Evolutionary conservation across 1,284 basidiomycete genomes (phyloP).

Genomic region (Ceratobasidium sp.): DNA sequence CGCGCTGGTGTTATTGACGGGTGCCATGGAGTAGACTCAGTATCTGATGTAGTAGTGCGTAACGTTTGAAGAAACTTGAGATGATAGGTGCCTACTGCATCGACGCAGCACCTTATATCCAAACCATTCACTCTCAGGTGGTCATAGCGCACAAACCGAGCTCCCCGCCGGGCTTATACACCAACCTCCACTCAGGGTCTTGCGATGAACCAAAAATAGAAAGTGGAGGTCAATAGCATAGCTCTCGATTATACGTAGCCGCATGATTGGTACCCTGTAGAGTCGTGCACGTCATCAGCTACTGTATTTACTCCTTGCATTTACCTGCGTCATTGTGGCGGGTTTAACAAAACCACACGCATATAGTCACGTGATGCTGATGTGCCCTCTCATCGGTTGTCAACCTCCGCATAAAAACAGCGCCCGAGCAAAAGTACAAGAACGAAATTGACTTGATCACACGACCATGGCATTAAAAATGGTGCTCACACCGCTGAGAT

Average conservation of each 20-base stretch:
- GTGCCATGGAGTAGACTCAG: constrained; percentile 46
- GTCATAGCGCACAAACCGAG: background rate
- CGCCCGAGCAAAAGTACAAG: no score
- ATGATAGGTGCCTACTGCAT: background rate
- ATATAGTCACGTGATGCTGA: no score
- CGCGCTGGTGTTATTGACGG: constrained; percentile 49
- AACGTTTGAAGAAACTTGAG: background rate
- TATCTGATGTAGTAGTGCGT: background rate
- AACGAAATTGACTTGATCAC: no score
- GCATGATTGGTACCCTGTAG: background rate
- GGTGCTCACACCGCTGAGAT: no score
- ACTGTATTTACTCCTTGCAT: no score
- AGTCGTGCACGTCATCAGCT: background rate
- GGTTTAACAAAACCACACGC: no score
- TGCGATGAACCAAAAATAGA: background rate
- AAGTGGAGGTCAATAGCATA: background rate
- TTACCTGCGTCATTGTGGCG: no score
- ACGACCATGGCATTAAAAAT: no score
- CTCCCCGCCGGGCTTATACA: background rate
- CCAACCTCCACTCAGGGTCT: constrained; percentile 17
- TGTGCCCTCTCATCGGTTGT: no score
- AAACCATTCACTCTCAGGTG: background rate
- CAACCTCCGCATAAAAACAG: no score
- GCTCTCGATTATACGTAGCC: background rate
- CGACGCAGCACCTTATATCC: background rate